Conservation (phyloP, 2,329 filamentous ascomycete species). For the Cladophialophora carrionii region DNA sequence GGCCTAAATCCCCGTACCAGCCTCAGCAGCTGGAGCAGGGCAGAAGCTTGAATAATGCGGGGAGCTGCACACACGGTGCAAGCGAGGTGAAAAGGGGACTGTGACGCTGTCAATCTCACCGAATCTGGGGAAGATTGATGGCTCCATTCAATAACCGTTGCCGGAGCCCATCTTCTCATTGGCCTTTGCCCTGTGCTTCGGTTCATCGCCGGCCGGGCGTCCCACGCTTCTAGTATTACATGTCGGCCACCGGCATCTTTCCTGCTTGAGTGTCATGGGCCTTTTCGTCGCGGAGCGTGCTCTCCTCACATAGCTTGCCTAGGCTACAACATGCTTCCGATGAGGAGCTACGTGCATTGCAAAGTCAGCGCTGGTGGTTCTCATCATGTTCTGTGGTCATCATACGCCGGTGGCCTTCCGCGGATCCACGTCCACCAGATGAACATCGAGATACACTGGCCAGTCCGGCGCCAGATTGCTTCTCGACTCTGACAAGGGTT, state of each 20-base stretch:
- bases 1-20: background rate
- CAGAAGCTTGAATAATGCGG: conserved; percentile 2
- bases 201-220: conserved; percentile 10
- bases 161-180: conserved; percentile 9
- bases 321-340: background rate
- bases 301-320: background rate
- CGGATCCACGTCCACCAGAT: conserved; percentile 45
- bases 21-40: background rate
- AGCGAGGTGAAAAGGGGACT: background rate
- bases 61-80: background rate
- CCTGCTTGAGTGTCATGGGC: conserved; percentile 16
- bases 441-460: conserved; percentile 49
- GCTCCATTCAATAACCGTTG: background rate
- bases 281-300: background rate
- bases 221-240: background rate
- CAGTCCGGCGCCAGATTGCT: conserved; percentile 52
- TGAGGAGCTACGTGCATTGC: background rate
- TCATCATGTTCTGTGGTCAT: background rate
- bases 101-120: conserved; percentile 9
- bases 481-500: conserved; percentile 32
- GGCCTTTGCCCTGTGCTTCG: background rate
- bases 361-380: background rate
- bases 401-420: conserved; percentile 26
- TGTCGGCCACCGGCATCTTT: conserved; percentile 27
- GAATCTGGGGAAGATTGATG: conserved; percentile 15